Base-by-base conservation (phyloP, 768 basidiomycete genomes). In the Suillus alpinus region DNA sequence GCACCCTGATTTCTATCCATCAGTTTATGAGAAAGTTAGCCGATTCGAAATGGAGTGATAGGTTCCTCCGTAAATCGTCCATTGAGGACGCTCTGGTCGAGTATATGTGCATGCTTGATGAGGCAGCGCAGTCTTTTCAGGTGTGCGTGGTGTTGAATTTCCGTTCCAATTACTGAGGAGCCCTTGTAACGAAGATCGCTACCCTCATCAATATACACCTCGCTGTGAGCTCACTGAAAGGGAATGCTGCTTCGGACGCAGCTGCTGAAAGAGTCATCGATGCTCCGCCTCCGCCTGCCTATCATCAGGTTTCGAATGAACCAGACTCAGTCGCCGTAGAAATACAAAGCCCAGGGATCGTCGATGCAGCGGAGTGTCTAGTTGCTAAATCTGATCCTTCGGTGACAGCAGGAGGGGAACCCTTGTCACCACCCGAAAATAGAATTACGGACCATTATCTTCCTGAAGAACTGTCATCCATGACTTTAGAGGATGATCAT, bases 141-240 rank as follows among this genome's bases (percentile, higher is more conserved):
- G 82, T 79, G 61, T 26, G 60, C 7, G 56, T 50, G 7, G 34
- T 23, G 10, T 32, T 18, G 29, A 29, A 12, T 39, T 36, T 23
- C 7, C 29, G 2, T 56, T 47, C 20, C 20, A 57, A 20, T 5
- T 1, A 2, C 37, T 55, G 23, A 55, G 18, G 14, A 56, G 20
- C 49, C 53, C 6, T 39, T 26, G 41, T 37, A 3, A 49, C 23
- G 16, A 60, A 82, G 82, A 74, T 82, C 6, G 76, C 79, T 6
- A 77, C 80, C 0, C 73, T 83, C 5, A 81, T 83, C 43, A 76
- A 80, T 52, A 75, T 83, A 18, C 81, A 83, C 62, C 75, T 77
- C 59, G 71, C 76, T 20, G 65, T 81, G 20, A 75, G 71, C 12
- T 62, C 62, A 32, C 50, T 67, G 44, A 64, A 23, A 41, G 60